Base-by-base conservation (phyloP, 2,329 filamentous ascomycete genomes). In the Aplosporella prunicola region DNA sequence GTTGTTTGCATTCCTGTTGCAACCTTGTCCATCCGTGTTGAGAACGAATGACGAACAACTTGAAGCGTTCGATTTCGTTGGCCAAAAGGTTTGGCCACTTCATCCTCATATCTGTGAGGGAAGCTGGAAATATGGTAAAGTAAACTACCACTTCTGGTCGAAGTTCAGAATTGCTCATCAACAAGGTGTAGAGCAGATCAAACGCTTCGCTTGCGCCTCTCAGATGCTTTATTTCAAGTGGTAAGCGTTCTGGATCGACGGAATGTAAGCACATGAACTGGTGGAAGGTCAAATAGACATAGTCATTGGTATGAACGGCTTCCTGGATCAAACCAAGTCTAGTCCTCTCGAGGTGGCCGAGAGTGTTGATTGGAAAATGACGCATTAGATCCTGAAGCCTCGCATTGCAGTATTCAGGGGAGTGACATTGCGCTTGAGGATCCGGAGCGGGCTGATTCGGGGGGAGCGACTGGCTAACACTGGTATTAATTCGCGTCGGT, bases 41-140 rank as follows among this genome's bases (percentile, higher is more conserved):
- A 4, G 49, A 57, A 32, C 68, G 72, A 1, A 47, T 40, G 14
- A 64, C 53, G 11, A 78, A 67, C 10, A 62, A 40, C 0, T 41
- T 10, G 16, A 67, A 45, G 6, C 43, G 47, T 6, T 43, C 17
- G 20, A 41, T 44, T 41, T 67, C 67, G 16, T 51, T 46, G 4
- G 53, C 48, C n/a, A 54, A 57, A 9, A 45, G 36, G 5, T 32
- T 13, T 4, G 49, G 47, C 45, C 47, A 53, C 41, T 17, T 46
- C 32, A 29, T 59, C 28, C 3, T 56, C 33, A 42, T 51, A 16
- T 25, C 13, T 34, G 56, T 28, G 20, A 60, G 41, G 11, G 52
- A 47, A 9, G 44, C 41, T 3, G 75, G 74, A 41, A 74, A 77
- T 2, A 55, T 43, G 5, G 62, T 48, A 46, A 69, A 71, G 57